Percentiles rank a stretch among this genome's conserved stretches.
These are phyloP conservation scores for Colletotrichum zoysiae DNA, from an alignment of 2,329 filamentous ascomycete genomes.

Conservation along the genomic window DNA sequence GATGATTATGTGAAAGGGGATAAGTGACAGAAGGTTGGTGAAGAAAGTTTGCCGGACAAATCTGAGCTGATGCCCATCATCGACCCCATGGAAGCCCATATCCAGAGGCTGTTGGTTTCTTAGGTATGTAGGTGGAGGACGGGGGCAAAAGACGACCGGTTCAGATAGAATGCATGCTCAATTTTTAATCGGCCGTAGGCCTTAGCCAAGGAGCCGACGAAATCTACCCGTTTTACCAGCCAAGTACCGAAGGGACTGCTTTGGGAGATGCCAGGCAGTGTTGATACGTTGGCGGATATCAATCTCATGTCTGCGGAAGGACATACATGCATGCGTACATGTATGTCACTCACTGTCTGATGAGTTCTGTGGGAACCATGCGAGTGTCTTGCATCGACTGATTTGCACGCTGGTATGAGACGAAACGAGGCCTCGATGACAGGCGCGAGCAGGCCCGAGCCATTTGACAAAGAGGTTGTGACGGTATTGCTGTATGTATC, in stretches of 20 bases:
- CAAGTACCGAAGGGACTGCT: neutral
- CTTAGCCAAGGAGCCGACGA: neutral
- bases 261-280: neutral
- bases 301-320: neutral
- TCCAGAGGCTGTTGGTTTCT: neutral
- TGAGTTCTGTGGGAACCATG: neutral
- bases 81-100: conserved; percentile 9
- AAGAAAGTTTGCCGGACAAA: conserved; percentile 32
- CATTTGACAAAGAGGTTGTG: neutral
- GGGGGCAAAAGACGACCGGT: neutral
- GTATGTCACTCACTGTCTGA: neutral
- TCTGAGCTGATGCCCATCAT: conserved; percentile 26
- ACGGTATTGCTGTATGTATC: neutral
- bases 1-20: conserved; percentile 9
- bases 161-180: neutral
- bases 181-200: neutral
- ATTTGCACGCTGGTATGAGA: conserved; percentile 1
- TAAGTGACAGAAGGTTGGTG: conserved; percentile 4
- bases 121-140: neutral
- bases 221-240: neutral
- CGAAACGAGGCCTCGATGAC: conserved; percentile 5
- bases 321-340: neutral
- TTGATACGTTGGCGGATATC: neutral
- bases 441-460: conserved; percentile 8
- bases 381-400: neutral